phyloP scores from a whole-genome alignment of 78 protist species.

The slime mould (Dictyostelium discoideum) region DNA sequence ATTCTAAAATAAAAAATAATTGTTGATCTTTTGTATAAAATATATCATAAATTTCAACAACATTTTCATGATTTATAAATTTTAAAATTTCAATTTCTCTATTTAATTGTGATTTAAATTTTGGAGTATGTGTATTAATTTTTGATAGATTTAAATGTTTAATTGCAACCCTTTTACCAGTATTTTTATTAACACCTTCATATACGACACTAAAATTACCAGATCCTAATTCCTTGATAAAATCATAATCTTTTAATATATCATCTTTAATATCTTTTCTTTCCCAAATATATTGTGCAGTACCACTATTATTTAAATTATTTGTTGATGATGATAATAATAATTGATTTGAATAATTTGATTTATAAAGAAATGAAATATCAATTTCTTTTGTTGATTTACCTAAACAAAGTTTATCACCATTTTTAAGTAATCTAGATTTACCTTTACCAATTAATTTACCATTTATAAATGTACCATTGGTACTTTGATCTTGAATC shows the following conservation, averaged over 20 bases:
- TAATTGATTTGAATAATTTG: background rate
- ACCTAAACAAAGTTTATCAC: constrained; percentile 12
- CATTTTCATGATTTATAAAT: constrained; percentile 14
- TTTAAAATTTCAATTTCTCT: constrained; percentile 58
- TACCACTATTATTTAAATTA: background rate
- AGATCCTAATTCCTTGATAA: constrained; percentile 47
- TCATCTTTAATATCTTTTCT: constrained; percentile 4
- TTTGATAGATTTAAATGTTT: constrained; percentile 24
- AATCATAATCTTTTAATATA: constrained; percentile 36
- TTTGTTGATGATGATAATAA: background rate
- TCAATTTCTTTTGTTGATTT: constrained; percentile 13
- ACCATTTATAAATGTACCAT: constrained; percentile 42
- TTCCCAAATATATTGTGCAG: constrained; percentile 1
- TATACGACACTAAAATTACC: constrained; percentile 50
- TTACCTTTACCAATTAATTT: constrained; percentile 23
- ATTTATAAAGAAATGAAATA: background rate
- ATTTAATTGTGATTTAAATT: constrained; percentile 18
- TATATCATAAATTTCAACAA: constrained; percentile 30
- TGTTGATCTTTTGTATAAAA: constrained; percentile 40
- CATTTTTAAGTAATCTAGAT: background rate
- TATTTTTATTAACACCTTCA: constrained; percentile 24
- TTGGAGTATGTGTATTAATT: background rate
- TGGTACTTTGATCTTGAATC: constrained; percentile 8
- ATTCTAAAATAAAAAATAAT: constrained; percentile 35
- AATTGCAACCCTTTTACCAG: constrained; percentile 13